These are phyloP conservation scores for Penicillium riverlandense DNA, from an alignment of 495 filamentous ascomycete genomes.

Conservation along the genomic window DNA sequence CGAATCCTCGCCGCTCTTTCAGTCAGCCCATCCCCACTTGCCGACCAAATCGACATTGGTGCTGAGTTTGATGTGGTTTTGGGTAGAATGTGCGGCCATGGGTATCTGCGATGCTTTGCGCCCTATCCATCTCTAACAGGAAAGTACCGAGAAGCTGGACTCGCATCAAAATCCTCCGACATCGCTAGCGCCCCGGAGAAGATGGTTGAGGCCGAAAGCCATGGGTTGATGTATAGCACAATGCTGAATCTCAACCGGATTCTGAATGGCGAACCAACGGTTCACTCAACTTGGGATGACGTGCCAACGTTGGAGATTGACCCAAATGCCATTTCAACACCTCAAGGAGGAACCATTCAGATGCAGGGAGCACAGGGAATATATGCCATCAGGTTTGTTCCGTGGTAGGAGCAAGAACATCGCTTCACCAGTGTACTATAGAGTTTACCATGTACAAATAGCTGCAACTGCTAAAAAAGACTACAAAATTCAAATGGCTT, in stretches of 20 bases:
- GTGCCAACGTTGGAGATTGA: neutral
- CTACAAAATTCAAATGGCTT: too few relatives aligned
- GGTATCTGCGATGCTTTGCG: conserved; percentile 35
- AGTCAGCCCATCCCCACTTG: conserved; percentile 16
- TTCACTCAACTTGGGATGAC: conserved; percentile 15
- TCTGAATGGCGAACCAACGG: conserved; percentile 9
- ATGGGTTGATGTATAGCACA: conserved; percentile 37
- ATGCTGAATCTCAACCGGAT: conserved; percentile 34
- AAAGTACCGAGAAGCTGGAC: conserved; percentile 35
- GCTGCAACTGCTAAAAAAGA: too few relatives aligned
- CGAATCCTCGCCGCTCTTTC: conserved; percentile 41
- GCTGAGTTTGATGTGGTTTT: conserved; percentile 42
- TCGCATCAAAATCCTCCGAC: conserved; percentile 33
- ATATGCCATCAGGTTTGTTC: too few relatives aligned
- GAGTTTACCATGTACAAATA: too few relatives aligned
- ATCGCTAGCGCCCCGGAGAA: conserved; percentile 9
- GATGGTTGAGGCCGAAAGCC: neutral
- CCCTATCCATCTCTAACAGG: conserved; percentile 41
- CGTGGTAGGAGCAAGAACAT: too few relatives aligned
- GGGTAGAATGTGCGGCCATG: conserved; percentile 37
- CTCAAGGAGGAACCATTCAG: too few relatives aligned
- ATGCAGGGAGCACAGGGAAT: too few relatives aligned
- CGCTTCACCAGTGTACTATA: too few relatives aligned
- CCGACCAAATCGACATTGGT: conserved; percentile 1
- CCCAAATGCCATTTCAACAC: too few relatives aligned